phyloP scores from a whole-genome alignment of 371 early-diverging fungal genomes.

The Mucor irregularis region DNA sequence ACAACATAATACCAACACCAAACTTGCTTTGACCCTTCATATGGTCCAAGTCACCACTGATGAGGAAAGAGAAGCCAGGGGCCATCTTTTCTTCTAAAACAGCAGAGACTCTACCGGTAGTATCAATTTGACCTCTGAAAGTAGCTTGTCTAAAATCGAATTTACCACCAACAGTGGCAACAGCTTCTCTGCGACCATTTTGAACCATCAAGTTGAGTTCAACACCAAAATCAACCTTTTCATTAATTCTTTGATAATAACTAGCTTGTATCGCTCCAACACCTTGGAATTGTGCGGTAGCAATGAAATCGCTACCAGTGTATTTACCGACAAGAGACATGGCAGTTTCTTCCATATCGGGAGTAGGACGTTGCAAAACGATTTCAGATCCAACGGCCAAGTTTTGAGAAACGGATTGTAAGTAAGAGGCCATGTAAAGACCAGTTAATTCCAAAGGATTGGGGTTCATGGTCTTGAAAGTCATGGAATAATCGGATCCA shows the following conservation, averaged over 20 bases:
- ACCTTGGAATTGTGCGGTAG: constrained; percentile 84
- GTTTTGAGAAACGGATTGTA: constrained; percentile 88
- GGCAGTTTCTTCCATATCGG: constrained; percentile 81
- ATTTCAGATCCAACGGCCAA: constrained; percentile 88
- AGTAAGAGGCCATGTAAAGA: constrained; percentile 81
- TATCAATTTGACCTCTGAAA: constrained; percentile 90
- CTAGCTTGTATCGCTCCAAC: constrained; percentile 82
- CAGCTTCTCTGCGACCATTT: constrained; percentile 83
- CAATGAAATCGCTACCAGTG: constrained; percentile 72
- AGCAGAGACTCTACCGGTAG: constrained; percentile 83
- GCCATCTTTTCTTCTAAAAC: constrained; percentile 95
- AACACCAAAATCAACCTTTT: constrained; percentile 91
- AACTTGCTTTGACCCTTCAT: constrained; percentile 87
- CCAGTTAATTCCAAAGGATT: constrained; percentile 90
- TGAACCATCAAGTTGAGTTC: constrained; percentile 86
- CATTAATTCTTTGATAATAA: constrained; percentile 91
- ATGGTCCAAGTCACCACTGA: constrained; percentile 95
- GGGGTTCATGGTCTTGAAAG: constrained; percentile 94
- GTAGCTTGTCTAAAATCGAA: constrained; percentile 92
- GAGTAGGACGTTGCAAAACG: constrained; percentile 82
- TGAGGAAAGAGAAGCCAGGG: constrained; percentile 89
- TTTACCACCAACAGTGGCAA: constrained; percentile 94
- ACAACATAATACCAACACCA: constrained; percentile 79
- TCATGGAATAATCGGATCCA: constrained; percentile 84
- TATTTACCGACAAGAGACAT: constrained; percentile 80